These are phyloP conservation scores for Sechiopsis laciniata DNA, from an alignment of 306 rosid species.

Conservation along the genomic window DNA sequence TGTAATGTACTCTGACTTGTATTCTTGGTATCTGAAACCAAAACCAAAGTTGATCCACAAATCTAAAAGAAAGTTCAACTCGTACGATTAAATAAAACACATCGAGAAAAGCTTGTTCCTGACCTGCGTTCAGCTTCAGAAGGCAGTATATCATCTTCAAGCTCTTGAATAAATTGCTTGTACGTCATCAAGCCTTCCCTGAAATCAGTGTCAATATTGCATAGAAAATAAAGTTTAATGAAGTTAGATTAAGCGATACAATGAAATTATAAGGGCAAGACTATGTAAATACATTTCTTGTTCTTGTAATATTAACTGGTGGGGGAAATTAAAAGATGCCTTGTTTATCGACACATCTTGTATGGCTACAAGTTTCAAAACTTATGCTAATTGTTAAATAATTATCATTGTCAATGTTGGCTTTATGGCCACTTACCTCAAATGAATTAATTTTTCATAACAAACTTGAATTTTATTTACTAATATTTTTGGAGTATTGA, in stretches of 20 bases:
- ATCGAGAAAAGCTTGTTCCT: background rate
- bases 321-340: background rate
- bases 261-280: background rate
- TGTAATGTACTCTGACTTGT: constrained; percentile 84
- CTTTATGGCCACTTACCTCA: too few species aligned
- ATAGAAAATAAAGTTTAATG: constrained; percentile 14
- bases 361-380: background rate
- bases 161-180: constrained; percentile 97
- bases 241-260: background rate
- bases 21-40: constrained; percentile 79
- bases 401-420: too few species aligned
- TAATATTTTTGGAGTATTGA: too few species aligned
- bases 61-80: background rate
- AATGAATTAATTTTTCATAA: too few species aligned
- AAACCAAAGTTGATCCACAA: background rate
- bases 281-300: background rate
- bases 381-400: background rate
- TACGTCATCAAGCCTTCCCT: constrained; percentile 98
- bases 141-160: constrained; percentile 94
- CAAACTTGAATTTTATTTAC: too few species aligned
- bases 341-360: background rate
- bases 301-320: background rate
- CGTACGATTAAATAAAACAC: background rate
- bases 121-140: constrained; percentile 98
- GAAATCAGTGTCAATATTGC: constrained; percentile 31